Evolutionary conservation across 306 rosid genomes (phyloP), one percentile per base, ranked within the genome.

Genomic region (Luffa acutangula): DNA sequence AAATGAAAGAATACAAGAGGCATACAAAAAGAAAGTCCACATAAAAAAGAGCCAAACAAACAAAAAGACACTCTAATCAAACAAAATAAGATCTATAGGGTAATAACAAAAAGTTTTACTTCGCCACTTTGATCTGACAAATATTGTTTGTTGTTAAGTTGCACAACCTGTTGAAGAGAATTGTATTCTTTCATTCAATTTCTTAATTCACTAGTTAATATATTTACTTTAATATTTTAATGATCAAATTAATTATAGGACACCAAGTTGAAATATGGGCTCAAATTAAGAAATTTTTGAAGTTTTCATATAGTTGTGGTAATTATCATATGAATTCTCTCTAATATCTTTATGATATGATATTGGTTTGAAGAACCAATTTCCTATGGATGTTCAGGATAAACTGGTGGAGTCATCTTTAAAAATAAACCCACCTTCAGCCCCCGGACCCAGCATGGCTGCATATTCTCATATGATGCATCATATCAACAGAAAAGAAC

Each of bases 371-470:
- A 89, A 84, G 90, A 91, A 89, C 91, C 88, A 78, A 86, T 89
- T 86, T 84, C 91, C 92, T 88, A 90, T 86, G 87, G 87, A 90
- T 91, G 88, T 90, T 93, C 93, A 95, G 99, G 99, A 93, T 90
- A 95, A 93, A 86, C 88, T 90, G 54, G 76, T 82, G 86, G 91
- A 93, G 84, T 89, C 89, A 66, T 80, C 93, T 72, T 89, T 86
- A 20, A 92, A 90, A 83, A 54, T 85, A 82, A 87, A 79, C 81
- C 71, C 86, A 72, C 87, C 86, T 78, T 83, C 97, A 46, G 76
- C 85, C 82, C 80, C 85, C 3, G 87, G 84, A 31, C 83, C 85
- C 54, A 85, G 83, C 83, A 80, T 88, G 86, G 82, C 85, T 71
- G 82, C 91, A 37, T 91, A 87, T 89, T 87, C 97, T 80, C 83